phyloP scores from a whole-genome alignment of 805 yeast genomes.

The Metschnikowia lochheadii region DNA sequence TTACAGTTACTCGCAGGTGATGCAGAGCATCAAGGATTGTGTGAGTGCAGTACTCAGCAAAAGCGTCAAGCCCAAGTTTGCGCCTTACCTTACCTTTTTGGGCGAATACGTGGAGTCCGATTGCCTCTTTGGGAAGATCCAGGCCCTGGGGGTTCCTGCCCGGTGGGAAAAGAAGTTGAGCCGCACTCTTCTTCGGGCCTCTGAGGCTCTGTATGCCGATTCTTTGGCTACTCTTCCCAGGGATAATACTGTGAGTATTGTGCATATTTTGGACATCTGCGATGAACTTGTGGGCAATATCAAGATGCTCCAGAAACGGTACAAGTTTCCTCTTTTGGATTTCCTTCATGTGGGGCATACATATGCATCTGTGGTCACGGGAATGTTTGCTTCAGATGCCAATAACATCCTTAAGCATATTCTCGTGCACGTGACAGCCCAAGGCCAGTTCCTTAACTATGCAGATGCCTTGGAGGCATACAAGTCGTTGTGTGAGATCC shows the following conservation, averaged over 20 bases:
- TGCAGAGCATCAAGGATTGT: conserved; percentile 42
- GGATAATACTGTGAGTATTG: conserved; percentile 46
- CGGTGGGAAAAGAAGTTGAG: conserved; percentile 44
- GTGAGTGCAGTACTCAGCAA: conserved; percentile 40
- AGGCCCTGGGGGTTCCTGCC: conserved; percentile 34
- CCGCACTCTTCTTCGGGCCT: conserved; percentile 30
- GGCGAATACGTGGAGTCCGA: conserved; percentile 50
- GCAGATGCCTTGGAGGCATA: conserved; percentile 59
- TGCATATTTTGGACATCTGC: conserved; percentile 55
- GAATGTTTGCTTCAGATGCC: conserved; percentile 52
- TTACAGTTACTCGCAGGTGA: conserved; percentile 42
- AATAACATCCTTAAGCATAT: conserved; percentile 48
- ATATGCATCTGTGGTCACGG: conserved; percentile 45
- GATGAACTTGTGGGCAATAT: conserved; percentile 50
- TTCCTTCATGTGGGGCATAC: conserved; percentile 48
- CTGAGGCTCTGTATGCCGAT: conserved; percentile 38
- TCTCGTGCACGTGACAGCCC: conserved; percentile 35
- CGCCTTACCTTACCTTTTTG: conserved; percentile 46
- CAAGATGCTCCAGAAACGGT: conserved; percentile 52
- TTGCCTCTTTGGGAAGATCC: conserved; percentile 34
- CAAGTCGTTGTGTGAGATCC: conserved; percentile 47
- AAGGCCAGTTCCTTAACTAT: conserved; percentile 37
- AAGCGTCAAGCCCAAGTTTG: conserved; percentile 53
- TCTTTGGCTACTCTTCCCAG: conserved; percentile 52
- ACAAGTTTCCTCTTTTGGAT: conserved; percentile 59